Conservation (phyloP, 1,284 basidiomycete species). For the Schizophyllum commune region DNA sequence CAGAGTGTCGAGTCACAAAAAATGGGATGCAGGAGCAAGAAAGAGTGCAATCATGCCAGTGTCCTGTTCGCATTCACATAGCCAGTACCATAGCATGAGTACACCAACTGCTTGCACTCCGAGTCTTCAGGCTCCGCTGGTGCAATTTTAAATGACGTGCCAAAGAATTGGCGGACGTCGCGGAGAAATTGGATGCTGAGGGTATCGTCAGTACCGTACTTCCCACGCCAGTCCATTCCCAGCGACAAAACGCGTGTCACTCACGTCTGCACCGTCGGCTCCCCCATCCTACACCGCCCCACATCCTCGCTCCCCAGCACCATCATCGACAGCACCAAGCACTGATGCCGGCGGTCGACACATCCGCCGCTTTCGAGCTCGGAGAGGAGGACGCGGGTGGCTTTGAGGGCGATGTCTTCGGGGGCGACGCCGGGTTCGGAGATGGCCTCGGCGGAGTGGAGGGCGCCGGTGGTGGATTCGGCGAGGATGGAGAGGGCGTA, state of each 20-base stretch:
- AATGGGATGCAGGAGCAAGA: no score
- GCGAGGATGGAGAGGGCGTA: slow-evolving; percentile 89
- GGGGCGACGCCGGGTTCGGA: slow-evolving; percentile 77
- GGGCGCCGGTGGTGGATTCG: slow-evolving; percentile 86
- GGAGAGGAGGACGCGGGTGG: slow-evolving; percentile 69
- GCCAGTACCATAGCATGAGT: slow-evolving; percentile 75
- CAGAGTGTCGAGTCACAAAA: no score
- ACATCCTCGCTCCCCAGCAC: slow-evolving; percentile 95
- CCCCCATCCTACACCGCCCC: slow-evolving; percentile 79
- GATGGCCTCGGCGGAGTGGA: slow-evolving; percentile 83
- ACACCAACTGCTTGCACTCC: slow-evolving; percentile 48
- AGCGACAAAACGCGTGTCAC: no score
- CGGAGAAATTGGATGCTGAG: slow-evolving; percentile 83
- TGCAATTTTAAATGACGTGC: slow-evolving; percentile 56
- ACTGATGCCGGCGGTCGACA: slow-evolving; percentile 87
- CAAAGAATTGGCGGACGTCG: slow-evolving; percentile 79
- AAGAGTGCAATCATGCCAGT: slow-evolving; percentile 38
- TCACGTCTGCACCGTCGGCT: slow-evolving; percentile 76
- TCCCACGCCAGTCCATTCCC: no score
- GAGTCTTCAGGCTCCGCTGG: slow-evolving; percentile 40
- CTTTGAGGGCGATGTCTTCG: slow-evolving; percentile 85
- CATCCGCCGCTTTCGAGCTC: slow-evolving; percentile 85
- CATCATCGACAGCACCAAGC: slow-evolving; percentile 86
- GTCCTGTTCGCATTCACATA: slow-evolving; percentile 73
- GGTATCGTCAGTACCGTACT: slow-evolving; percentile 9